These are phyloP conservation scores for Nemophila menziesii DNA, from an alignment of 257 asterid genomes.

Conservation along the genomic window DNA sequence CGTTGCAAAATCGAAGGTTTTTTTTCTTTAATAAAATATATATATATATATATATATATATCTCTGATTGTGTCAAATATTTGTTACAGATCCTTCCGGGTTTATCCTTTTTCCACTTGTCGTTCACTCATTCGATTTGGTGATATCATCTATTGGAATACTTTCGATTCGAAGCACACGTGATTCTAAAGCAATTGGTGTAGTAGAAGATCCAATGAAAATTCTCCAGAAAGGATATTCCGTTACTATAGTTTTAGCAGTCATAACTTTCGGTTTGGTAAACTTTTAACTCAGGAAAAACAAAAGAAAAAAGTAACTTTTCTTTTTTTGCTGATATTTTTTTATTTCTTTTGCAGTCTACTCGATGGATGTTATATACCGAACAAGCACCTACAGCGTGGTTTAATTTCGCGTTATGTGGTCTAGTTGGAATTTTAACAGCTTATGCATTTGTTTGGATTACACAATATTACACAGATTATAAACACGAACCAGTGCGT, in stretches of 20 bases:
- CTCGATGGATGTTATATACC: constrained; percentile 96
- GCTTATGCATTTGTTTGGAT: constrained; percentile 89
- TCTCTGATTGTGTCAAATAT: background rate
- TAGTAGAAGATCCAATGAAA: constrained; percentile 83
- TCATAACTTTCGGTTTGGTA: constrained; percentile 94
- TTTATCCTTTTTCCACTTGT: constrained; percentile 96
- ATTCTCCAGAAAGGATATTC: constrained; percentile 96
- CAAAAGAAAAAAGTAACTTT: background rate
- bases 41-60: too few species aligned
- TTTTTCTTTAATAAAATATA: background rate
- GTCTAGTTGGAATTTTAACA: constrained; percentile 89
- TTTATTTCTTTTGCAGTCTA: constrained; percentile 52
- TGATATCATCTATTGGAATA: constrained; percentile 85
- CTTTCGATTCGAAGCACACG: constrained; percentile 71
- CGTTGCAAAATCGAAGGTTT: constrained; percentile 93
- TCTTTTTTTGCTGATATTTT: constrained; percentile 8
- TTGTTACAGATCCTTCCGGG: constrained; percentile 90
- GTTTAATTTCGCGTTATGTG: constrained; percentile 91
- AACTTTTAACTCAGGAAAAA: constrained; percentile 2
- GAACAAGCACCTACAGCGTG: constrained; percentile 99
- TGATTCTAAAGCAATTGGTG: constrained; percentile 59
- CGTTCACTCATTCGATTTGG: constrained; percentile 95
- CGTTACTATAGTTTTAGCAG: constrained; percentile 71
- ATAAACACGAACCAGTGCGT: constrained; percentile 96
- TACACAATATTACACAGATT: constrained; percentile 86